Evolutionary conservation across 345 rosid genomes (phyloP).

Genomic region (Kernera saxatilis): DNA sequence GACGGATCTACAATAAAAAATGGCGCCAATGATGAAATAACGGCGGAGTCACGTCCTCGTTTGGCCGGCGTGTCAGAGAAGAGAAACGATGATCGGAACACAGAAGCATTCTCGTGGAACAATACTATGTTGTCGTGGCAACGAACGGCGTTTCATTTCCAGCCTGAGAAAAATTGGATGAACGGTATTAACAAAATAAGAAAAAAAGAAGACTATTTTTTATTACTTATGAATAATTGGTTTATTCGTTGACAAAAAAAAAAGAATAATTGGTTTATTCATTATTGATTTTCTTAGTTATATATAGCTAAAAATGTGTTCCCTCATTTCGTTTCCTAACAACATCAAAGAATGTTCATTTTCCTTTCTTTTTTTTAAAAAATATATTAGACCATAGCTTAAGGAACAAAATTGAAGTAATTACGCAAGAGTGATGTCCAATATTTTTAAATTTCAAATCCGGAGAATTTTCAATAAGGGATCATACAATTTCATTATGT

Average conservation of each 20-base stretch:
- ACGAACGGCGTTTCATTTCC: constrained; percentile 89
- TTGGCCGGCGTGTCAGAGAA: constrained; percentile 75
- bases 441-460: neutral
- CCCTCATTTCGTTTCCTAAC: neutral
- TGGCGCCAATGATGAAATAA: neutral
- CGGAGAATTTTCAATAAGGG: too few relatives aligned
- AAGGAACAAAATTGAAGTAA: too few relatives aligned
- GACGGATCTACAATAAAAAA: constrained; percentile 1
- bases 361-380: too few relatives aligned
- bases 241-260: too few relatives aligned
- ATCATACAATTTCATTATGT: neutral
- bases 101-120: constrained; percentile 55
- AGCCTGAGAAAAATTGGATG: constrained; percentile 96
- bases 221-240: too few relatives aligned
- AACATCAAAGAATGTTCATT: neutral
- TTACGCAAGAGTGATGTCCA: too few relatives aligned
- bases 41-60: constrained; percentile 40
- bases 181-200: constrained; percentile 55
- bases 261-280: too few relatives aligned
- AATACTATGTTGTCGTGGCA: constrained; percentile 89
- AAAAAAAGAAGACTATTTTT: too few relatives aligned
- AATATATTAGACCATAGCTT: too few relatives aligned
- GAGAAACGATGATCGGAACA: neutral
- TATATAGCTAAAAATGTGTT: neutral
- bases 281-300: neutral